Evolutionary conservation across 2,329 filamentous ascomycete species (phyloP).

Genomic region (Xylaria sp.): DNA sequence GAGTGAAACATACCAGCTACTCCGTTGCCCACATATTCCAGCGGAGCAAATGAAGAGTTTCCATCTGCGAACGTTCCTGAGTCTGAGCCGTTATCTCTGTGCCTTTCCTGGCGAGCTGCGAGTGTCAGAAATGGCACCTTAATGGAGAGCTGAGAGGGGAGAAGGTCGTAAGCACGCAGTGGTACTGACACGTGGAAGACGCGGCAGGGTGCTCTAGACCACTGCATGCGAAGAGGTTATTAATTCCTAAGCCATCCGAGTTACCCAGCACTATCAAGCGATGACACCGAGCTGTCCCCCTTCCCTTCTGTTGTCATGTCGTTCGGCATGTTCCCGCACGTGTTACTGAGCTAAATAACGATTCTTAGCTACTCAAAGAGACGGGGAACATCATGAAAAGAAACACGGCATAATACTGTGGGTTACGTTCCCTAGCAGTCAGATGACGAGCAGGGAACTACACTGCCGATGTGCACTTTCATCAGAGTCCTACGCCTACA

Average conservation of each 20-base stretch:
- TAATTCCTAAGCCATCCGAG: not conserved
- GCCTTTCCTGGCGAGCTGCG: slow-evolving; percentile 53
- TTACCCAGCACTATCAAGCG: not conserved
- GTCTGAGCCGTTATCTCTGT: slow-evolving; percentile 54
- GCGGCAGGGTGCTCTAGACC: slow-evolving; percentile 29
- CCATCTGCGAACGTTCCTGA: slow-evolving; percentile 55
- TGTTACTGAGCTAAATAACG: not conserved
- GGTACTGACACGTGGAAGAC: not conserved
- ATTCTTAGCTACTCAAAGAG: not conserved
- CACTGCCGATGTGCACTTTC: not conserved
- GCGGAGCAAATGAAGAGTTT: slow-evolving; percentile 50
- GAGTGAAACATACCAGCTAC: too few relatives aligned
- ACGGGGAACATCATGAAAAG: not conserved
- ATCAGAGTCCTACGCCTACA: not conserved
- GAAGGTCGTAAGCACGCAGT: not conserved
- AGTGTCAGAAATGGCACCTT: slow-evolving; percentile 52
- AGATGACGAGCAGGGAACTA: not conserved
- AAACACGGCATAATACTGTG: not conserved
- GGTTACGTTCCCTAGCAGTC: not conserved
- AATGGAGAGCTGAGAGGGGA: slow-evolving; percentile 50
- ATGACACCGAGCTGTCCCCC: slow-evolving; percentile 4
- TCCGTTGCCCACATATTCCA: slow-evolving; percentile 61
- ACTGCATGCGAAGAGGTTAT: not conserved
- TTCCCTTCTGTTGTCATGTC: not conserved
- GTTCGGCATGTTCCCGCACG: too few relatives aligned